phyloP scores from a whole-genome alignment of 2,329 filamentous ascomycete genomes.

The Ceratocystis ficicola region DNA sequence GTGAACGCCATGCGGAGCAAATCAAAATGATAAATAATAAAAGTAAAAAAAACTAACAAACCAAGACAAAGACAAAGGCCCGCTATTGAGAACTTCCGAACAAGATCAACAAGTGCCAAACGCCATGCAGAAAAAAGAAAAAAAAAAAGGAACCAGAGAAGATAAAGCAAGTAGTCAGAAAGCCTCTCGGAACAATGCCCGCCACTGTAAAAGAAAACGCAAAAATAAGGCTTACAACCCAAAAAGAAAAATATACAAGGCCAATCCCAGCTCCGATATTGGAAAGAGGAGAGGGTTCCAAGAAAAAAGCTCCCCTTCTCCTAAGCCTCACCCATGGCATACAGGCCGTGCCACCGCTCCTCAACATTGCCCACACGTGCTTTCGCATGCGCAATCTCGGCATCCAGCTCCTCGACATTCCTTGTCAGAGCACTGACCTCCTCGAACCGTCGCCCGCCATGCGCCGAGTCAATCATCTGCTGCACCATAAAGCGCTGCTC shows the following conservation, averaged over 20 bases:
- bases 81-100: not conserved
- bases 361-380: constrained; percentile 57
- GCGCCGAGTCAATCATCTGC: constrained; percentile 70
- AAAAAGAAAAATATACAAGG: not conserved
- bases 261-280: not conserved
- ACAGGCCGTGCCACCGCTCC: constrained; percentile 26
- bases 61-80: not conserved
- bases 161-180: not conserved
- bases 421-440: constrained; percentile 68
- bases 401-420: constrained; percentile 71
- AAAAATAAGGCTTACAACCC: not conserved
- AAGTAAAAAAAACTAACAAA: not conserved
- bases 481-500: constrained; percentile 85
- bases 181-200: not conserved
- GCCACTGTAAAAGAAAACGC: not conserved
- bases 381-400: constrained; percentile 59
- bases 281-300: no score
- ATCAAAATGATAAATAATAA: constrained; percentile 2
- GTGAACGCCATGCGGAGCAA: not conserved
- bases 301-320: not conserved
- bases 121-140: constrained; percentile 9
- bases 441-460: constrained; percentile 66
- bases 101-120: not conserved
- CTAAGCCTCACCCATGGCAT: constrained; percentile 15
- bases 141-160: constrained; percentile 4